Conservation (phyloP, 805 yeast species). For the Ogataea pini region DNA sequence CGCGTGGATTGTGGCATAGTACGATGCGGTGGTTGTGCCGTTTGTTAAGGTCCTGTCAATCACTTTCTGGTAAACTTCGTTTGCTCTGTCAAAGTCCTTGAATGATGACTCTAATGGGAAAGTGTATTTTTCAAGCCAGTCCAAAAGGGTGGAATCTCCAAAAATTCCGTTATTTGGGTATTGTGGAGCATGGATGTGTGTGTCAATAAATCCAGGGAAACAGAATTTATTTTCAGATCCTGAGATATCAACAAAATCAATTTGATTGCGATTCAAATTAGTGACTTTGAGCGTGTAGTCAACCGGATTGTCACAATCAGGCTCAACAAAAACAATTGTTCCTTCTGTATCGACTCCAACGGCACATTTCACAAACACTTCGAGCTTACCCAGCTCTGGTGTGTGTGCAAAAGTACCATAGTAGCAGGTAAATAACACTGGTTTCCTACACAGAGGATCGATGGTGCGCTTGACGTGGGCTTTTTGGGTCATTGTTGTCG, state of each 20-base stretch:
- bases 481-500: conserved; percentile 1
- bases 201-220: conserved; percentile 81
- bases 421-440: conserved; percentile 43
- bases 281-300: conserved; percentile 15
- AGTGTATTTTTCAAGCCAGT: conserved; percentile 87
- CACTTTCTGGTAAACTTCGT: conserved; percentile 61
- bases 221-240: conserved; percentile 52
- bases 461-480: conserved; percentile 11
- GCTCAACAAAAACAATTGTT: conserved; percentile 42
- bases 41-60: conserved; percentile 66
- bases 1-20: conserved; percentile 85
- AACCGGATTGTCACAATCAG: conserved; percentile 18
- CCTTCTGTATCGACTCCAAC: conserved; percentile 67
- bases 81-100: conserved; percentile 53
- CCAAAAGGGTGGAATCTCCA: conserved; percentile 78
- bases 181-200: conserved; percentile 85
- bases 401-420: conserved; percentile 77
- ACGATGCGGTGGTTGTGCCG: conserved; percentile 93
- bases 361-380: conserved; percentile 55
- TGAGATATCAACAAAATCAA: conserved; percentile 37
- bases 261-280: conserved; percentile 24
- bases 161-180: conserved; percentile 83
- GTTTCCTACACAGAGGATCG: conserved; percentile 15
- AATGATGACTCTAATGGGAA: conserved; percentile 84
- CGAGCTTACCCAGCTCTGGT: conserved; percentile 56